Conservation (phyloP, 768 basidiomycete species). For the Russula abietina region DNA sequence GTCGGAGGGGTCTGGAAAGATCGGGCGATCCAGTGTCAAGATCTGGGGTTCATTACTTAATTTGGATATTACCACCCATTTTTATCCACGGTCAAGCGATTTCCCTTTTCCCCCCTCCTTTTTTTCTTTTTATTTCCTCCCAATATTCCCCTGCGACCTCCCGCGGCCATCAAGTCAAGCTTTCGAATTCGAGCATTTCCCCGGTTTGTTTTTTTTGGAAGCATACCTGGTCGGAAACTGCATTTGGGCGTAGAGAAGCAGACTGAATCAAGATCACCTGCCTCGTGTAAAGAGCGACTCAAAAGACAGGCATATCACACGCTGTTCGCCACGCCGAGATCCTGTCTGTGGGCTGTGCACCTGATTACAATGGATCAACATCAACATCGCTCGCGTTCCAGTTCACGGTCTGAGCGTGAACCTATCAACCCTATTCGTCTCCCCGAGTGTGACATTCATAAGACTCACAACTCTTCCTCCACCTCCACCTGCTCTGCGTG, state of each 20-base stretch:
- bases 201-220: not conserved
- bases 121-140: not conserved
- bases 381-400: conserved; percentile 16
- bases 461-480: conserved; percentile 8
- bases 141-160: not conserved
- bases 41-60: conserved; percentile 21
- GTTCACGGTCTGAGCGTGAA: conserved; percentile 21
- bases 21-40: conserved; percentile 18
- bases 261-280: conserved; percentile 7
- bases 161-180: not conserved
- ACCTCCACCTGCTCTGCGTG: not conserved
- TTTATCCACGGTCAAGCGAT: not conserved
- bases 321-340: conserved; percentile 10
- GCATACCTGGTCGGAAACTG: not conserved
- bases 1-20: conserved; percentile 2
- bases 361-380: conserved; percentile 19
- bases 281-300: conserved; percentile 16
- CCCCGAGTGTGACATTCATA: conserved; percentile 11
- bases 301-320: conserved; percentile 22
- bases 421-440: conserved; percentile 2
- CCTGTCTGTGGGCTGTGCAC: conserved; percentile 17
- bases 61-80: not conserved
- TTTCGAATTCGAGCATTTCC: not conserved
- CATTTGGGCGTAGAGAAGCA: conserved; percentile 14
- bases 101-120: not conserved